These are phyloP conservation scores for Psilocybe tampanensis DNA, from an alignment of 768 basidiomycete genomes.

Conservation along the genomic window DNA sequence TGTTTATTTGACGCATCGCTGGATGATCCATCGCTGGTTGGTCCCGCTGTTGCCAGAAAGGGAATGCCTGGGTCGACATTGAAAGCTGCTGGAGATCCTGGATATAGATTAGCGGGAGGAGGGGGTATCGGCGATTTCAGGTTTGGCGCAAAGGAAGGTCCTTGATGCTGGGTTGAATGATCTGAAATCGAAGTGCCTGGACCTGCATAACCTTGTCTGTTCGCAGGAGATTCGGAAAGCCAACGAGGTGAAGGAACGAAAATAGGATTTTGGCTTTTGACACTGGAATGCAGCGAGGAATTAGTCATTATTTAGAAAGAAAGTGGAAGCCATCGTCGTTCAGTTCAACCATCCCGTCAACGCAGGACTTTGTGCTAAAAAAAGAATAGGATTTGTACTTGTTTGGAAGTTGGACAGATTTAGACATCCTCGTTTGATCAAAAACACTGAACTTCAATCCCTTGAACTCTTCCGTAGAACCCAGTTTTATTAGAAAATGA, in stretches of 20 bases:
- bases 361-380: too few species aligned
- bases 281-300: not conserved
- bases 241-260: constrained; percentile 23
- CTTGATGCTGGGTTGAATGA: not conserved
- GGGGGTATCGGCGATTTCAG: constrained; percentile 21
- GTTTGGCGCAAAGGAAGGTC: not conserved
- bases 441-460: too few species aligned
- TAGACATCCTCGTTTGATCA: too few species aligned
- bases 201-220: constrained; percentile 6
- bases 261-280: not conserved
- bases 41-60: constrained; percentile 22
- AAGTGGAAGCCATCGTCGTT: not conserved
- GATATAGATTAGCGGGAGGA: constrained; percentile 23
- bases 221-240: constrained; percentile 17
- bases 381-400: too few species aligned
- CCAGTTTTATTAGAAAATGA: too few species aligned
- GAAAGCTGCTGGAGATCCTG: constrained; percentile 13
- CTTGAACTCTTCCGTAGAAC: too few species aligned
- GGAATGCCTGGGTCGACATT: constrained; percentile 25
- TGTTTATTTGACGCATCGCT: constrained; percentile 5
- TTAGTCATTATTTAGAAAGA: not conserved
- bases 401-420: too few species aligned
- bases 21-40: constrained; percentile 7
- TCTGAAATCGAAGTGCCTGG: not conserved
- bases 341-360: not conserved